A percentile compares a stretch with the other conserved stretches of the same genome.
phyloP scores from a whole-genome alignment of 1,284 basidiomycete species.

The Wolfiporia cocos region DNA sequence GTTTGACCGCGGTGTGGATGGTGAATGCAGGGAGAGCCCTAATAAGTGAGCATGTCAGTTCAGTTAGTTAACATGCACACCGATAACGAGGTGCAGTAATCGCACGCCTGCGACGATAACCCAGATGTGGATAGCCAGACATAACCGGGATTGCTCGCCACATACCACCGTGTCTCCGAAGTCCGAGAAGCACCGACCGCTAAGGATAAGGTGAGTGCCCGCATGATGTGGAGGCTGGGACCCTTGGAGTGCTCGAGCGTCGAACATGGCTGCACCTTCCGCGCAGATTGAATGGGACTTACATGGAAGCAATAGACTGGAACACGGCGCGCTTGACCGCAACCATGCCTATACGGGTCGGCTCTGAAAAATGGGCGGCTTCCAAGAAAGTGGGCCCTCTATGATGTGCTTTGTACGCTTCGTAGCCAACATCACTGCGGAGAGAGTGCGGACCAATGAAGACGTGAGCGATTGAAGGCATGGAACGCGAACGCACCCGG shows the following conservation, averaged over 20 bases:
- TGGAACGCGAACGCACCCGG: slow-evolving; percentile 36
- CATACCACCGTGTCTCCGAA: too few relatives aligned
- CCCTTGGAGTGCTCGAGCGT: too few relatives aligned
- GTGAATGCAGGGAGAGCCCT: slow-evolving; percentile 77
- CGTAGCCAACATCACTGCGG: slow-evolving; percentile 85
- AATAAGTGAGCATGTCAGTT: too few relatives aligned
- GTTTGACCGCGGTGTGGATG: slow-evolving; percentile 80
- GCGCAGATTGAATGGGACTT: slow-evolving; percentile 20
- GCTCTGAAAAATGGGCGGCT: slow-evolving; percentile 73
- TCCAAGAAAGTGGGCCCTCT: slow-evolving; percentile 70
- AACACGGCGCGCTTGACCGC: slow-evolving; percentile 79
- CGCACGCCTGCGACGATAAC: slow-evolving; percentile 27
- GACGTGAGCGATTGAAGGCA: not conserved
- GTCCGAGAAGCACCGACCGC: too few relatives aligned
- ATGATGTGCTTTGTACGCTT: slow-evolving; percentile 81
- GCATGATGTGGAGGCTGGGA: too few relatives aligned
- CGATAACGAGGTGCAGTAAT: too few relatives aligned
- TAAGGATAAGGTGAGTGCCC: too few relatives aligned
- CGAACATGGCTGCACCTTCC: not conserved
- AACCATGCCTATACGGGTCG: slow-evolving; percentile 63
- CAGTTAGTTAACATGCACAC: too few relatives aligned
- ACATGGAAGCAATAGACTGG: slow-evolving; percentile 90
- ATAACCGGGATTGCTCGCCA: too few relatives aligned
- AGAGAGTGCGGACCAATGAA: slow-evolving; percentile 15
- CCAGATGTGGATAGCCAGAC: too few relatives aligned